Percentiles rank a stretch among this genome's conserved stretches.
Evolutionary conservation across 352 stramenopile species (phyloP).

Genomic region (Aphanomyces astaci): DNA sequence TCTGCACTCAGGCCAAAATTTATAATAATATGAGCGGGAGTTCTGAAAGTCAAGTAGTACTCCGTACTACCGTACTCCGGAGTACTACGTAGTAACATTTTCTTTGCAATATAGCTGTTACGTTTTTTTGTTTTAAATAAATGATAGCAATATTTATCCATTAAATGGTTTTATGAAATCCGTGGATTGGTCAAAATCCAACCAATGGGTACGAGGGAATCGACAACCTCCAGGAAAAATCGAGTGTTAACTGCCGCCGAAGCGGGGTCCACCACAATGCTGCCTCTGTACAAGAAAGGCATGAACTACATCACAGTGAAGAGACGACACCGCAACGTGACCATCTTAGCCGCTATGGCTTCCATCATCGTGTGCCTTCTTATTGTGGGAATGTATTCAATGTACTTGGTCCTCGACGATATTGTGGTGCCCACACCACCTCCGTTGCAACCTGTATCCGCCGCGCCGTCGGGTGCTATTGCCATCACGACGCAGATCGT

Average conservation of each 20-base stretch:
- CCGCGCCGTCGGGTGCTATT: neutral
- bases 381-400: slow-evolving; percentile 9
- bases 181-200: no score
- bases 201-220: neutral
- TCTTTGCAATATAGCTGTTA: no score
- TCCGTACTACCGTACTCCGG: no score
- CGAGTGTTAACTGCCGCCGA: neutral
- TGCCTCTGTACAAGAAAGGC: slow-evolving; percentile 20
- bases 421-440: neutral
- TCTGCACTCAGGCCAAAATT: no score
- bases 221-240: neutral
- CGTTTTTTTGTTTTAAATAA: no score
- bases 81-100: no score
- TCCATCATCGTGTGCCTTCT: slow-evolving; percentile 18
- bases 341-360: neutral
- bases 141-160: no score
- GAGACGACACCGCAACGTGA: slow-evolving; percentile 1
- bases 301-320: slow-evolving; percentile 15
- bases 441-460: neutral
- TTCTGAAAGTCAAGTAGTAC: no score
- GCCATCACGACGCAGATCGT: neutral
- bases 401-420: slow-evolving; percentile 1
- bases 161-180: no score
- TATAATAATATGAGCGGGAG: no score
- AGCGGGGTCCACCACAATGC: neutral